A percentile compares a stretch with the other conserved stretches of the same genome.
Evolutionary conservation across 805 yeast genomes (phyloP).

Genomic region (Candida loeiensis): DNA sequence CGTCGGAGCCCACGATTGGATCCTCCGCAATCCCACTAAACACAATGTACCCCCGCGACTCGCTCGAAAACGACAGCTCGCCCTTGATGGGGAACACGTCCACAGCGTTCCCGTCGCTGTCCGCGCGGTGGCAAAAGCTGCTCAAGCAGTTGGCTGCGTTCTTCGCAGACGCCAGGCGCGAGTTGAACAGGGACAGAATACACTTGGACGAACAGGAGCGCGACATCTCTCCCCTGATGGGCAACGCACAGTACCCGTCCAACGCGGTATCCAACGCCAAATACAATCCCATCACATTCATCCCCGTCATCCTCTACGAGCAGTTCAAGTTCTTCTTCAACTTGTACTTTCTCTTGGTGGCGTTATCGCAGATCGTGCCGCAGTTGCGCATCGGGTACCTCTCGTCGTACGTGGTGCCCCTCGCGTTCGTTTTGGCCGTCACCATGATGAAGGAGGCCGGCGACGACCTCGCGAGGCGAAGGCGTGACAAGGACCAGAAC

Average conservation of each 20-base stretch:
- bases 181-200: constrained; percentile 23
- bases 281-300: constrained; percentile 80
- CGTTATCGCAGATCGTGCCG: constrained; percentile 89
- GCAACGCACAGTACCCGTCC: constrained; percentile 34
- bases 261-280: constrained; percentile 93
- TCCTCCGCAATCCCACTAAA: constrained; percentile 27
- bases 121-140: not conserved
- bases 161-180: constrained; percentile 24
- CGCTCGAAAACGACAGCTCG: constrained; percentile 21
- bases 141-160: constrained; percentile 9
- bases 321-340: constrained; percentile 97
- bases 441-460: constrained; percentile 95
- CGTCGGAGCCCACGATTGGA: constrained; percentile 15
- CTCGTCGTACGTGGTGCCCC: constrained; percentile 89
- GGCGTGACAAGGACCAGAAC: constrained; percentile 88
- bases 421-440: constrained; percentile 85
- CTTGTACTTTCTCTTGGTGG: constrained; percentile 86
- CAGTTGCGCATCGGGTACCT: constrained; percentile 88
- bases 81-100: constrained; percentile 23
- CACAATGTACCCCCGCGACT: constrained; percentile 12
- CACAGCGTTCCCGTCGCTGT: not conserved
- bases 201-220: constrained; percentile 25
- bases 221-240: constrained; percentile 36
- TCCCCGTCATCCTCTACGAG: constrained; percentile 87
- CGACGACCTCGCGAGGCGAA: constrained; percentile 87